These are phyloP conservation scores for Saccharomyces mikatae DNA, from an alignment of 805 yeast species.

Conservation along the genomic window DNA sequence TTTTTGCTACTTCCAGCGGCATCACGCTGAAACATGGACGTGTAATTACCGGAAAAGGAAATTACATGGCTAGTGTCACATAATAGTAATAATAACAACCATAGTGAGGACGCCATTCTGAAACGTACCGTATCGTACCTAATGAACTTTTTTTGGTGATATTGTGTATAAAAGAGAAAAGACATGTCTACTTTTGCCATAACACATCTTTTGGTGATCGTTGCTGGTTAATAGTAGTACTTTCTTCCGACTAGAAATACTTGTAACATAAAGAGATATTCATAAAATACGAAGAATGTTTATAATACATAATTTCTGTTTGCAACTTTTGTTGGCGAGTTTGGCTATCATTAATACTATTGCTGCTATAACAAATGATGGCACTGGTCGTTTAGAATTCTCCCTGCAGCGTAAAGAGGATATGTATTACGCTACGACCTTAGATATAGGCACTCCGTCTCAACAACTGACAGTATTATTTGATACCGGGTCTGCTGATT, in stretches of 20 bases:
- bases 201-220: not conserved
- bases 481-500: conserved; percentile 45
- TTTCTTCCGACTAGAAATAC: not conserved
- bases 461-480: conserved; percentile 36
- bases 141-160: not conserved
- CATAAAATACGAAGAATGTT: not conserved
- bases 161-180: not conserved
- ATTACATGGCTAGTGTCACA: conserved; percentile 1
- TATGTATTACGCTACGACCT: conserved; percentile 24
- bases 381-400: conserved; percentile 3
- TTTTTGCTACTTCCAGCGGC: not conserved
- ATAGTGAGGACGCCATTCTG: not conserved
- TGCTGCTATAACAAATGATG: not conserved
- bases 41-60: conserved; percentile 5
- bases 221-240: not conserved
- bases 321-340: not conserved
- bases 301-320: not conserved
- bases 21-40: not conserved
- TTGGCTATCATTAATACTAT: not conserved
- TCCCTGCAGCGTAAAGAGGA: conserved; percentile 12
- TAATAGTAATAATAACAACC: not conserved
- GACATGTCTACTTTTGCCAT: not conserved
- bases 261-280: not conserved
- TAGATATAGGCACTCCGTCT: conserved; percentile 36
- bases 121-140: not conserved